Conservation (phyloP, 2,329 filamentous ascomycete genomes). For the Knufia fluminis region DNA sequence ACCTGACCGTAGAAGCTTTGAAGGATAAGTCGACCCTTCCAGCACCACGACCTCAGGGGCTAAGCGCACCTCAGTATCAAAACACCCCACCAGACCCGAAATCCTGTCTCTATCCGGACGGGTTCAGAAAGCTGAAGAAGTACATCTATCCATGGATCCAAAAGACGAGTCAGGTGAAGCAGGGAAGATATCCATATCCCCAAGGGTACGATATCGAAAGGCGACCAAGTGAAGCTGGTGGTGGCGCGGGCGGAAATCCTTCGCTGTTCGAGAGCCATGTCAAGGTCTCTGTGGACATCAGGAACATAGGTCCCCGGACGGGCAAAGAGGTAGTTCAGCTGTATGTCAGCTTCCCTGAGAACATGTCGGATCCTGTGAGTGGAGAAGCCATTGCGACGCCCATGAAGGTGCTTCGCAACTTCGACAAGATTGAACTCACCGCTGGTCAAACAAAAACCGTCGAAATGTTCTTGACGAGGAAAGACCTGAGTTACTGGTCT, state of each 20-base stretch:
- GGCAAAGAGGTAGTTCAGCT: constrained; percentile 24
- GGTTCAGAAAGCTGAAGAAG: constrained; percentile 53
- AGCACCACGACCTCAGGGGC: constrained; percentile 32
- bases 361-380: constrained; percentile 34
- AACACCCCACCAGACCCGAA: constrained; percentile 45
- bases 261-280: constrained; percentile 52
- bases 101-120: constrained; percentile 52
- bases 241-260: constrained; percentile 59
- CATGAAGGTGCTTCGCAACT: constrained; percentile 58
- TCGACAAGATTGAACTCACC: constrained; percentile 57
- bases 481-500: constrained; percentile 68
- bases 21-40: constrained; percentile 42
- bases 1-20: constrained; percentile 42
- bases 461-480: constrained; percentile 51
- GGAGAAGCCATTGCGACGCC: constrained; percentile 54
- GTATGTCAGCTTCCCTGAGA: constrained; percentile 27
- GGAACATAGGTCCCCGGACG: constrained; percentile 19
- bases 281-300: constrained; percentile 16
- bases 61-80: constrained; percentile 47
- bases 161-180: constrained; percentile 39
- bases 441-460: constrained; percentile 47
- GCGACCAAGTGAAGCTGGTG: constrained; percentile 54
- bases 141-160: constrained; percentile 66
- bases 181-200: constrained; percentile 42
- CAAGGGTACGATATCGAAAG: constrained; percentile 45